Percentiles rank a stretch among this genome's conserved stretches.
phyloP scores from a whole-genome alignment of 2,329 filamentous ascomycete species.

The Hirsutella thompsonii region DNA sequence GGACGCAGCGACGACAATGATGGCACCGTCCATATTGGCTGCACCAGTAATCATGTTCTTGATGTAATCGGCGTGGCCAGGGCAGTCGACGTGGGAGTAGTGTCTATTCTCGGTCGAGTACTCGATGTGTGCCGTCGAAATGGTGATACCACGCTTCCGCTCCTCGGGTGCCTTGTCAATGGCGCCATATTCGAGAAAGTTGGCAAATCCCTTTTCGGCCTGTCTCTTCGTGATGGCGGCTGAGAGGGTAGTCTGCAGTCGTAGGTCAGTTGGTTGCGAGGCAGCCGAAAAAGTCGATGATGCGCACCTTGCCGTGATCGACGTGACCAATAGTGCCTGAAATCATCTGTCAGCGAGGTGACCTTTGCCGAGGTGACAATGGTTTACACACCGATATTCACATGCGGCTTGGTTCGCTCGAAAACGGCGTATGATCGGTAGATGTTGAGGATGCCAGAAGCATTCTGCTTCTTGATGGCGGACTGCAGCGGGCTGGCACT shows the following conservation, averaged over 20 bases:
- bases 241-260: slow-evolving; percentile 80
- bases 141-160: slow-evolving; percentile 99
- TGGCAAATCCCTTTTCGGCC: slow-evolving; percentile 84
- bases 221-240: slow-evolving; percentile 98
- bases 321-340: slow-evolving; percentile 95
- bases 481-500: slow-evolving; percentile 72
- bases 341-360: background rate
- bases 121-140: slow-evolving; percentile 96
- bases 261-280: slow-evolving; percentile 4
- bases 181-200: slow-evolving; percentile 90
- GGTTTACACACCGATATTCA: slow-evolving; percentile 73
- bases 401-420: slow-evolving; percentile 89
- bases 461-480: slow-evolving; percentile 49
- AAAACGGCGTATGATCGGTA: slow-evolving; percentile 57
- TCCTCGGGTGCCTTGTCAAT: slow-evolving; percentile 99
- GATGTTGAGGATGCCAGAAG: slow-evolving; percentile 51
- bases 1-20: slow-evolving; percentile 95
- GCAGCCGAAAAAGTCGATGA: background rate
- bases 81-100: slow-evolving; percentile 99
- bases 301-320: slow-evolving; percentile 89
- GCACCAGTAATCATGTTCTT: slow-evolving; percentile 99
- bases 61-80: slow-evolving; percentile 99
- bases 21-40: slow-evolving; percentile 97
- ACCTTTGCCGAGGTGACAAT: no score
- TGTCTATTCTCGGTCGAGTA: slow-evolving; percentile 89